Conservation (phyloP, 2,329 filamentous ascomycete species). For the Bipolaris zeicola region DNA sequence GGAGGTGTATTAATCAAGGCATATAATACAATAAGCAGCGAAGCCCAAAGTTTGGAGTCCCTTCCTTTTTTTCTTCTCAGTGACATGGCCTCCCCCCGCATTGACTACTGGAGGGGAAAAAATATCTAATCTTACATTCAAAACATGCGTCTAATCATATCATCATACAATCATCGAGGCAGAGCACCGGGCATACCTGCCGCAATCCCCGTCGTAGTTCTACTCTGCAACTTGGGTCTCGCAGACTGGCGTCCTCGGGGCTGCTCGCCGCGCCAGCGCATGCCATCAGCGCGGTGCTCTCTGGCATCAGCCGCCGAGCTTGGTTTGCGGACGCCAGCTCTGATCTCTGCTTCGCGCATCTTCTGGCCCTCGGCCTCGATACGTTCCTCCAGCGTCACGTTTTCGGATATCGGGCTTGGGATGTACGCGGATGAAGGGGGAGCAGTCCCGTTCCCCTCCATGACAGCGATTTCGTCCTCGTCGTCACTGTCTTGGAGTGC, state of each 20-base stretch:
- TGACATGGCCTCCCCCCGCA: no score
- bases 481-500: conserved; percentile 45
- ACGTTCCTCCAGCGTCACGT: conserved; percentile 37
- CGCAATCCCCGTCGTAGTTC: conserved; percentile 29
- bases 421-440: conserved; percentile 13
- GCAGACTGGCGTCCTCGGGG: conserved; percentile 7
- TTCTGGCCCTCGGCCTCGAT: conserved; percentile 46
- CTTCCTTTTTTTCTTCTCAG: neutral
- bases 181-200: conserved; percentile 42
- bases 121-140: no score
- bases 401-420: conserved; percentile 13
- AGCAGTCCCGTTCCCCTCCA: conserved; percentile 16
- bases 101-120: no score
- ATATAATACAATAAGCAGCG: no score
- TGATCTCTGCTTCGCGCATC: conserved; percentile 45
- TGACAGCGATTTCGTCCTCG: conserved; percentile 20
- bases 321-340: conserved; percentile 36
- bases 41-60: no score
- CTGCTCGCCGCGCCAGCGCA: conserved; percentile 37
- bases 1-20: no score
- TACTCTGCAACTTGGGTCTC: conserved; percentile 19
- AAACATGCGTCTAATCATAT: neutral
- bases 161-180: conserved; percentile 23
- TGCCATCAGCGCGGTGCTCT: conserved; percentile 23
- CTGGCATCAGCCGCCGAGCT: conserved; percentile 4